Percentiles rank a stretch among this genome's conserved stretches.
Conservation (phyloP, 2,329 filamentous ascomycete species). For the Balansia obtecta region DNA sequence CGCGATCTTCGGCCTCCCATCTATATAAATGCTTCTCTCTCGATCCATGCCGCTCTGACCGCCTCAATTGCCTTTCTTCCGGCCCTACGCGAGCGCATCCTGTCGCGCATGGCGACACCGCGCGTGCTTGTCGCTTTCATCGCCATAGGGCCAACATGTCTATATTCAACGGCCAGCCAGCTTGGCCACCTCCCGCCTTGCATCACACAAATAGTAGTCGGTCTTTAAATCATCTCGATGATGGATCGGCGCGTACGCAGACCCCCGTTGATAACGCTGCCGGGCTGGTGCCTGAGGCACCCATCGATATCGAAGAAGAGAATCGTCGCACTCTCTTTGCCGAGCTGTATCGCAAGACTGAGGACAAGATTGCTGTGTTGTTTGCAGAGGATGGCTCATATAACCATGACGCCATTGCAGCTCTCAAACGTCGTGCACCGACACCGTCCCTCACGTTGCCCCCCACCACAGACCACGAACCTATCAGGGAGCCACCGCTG, state of each 20-base stretch:
- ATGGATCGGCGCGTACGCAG: slow-evolving; percentile 39
- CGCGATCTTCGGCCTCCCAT: slow-evolving; percentile 31
- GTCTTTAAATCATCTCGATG: slow-evolving; percentile 47
- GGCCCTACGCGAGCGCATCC: slow-evolving; percentile 38
- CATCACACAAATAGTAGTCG: slow-evolving; percentile 33
- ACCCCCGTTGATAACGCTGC: slow-evolving; percentile 37
- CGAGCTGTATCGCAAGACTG: slow-evolving; percentile 63
- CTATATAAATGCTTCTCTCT: slow-evolving; percentile 40
- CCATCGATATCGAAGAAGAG: slow-evolving; percentile 52
- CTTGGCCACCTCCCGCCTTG: slow-evolving; percentile 49
- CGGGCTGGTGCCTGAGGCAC: slow-evolving; percentile 48
- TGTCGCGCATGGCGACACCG: slow-evolving; percentile 43
- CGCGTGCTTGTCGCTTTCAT: slow-evolving; percentile 33
- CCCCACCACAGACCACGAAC: slow-evolving; percentile 45
- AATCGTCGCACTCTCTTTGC: slow-evolving; percentile 62
- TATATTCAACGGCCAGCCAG: slow-evolving; percentile 51
- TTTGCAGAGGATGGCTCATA: slow-evolving; percentile 49
- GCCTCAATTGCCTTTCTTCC: slow-evolving; percentile 31
- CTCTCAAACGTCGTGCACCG: slow-evolving; percentile 32
- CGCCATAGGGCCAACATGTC: slow-evolving; percentile 47
- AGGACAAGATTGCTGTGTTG: slow-evolving; percentile 65
- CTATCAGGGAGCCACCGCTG: slow-evolving; percentile 46
- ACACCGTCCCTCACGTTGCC: slow-evolving; percentile 32
- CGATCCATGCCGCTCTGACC: slow-evolving; percentile 36
- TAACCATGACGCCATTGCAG: slow-evolving; percentile 39